Evolutionary conservation across 495 filamentous ascomycete species (phyloP), one percentile per base, ranked within the genome.

Genomic region (Daldinia caldariorum): DNA sequence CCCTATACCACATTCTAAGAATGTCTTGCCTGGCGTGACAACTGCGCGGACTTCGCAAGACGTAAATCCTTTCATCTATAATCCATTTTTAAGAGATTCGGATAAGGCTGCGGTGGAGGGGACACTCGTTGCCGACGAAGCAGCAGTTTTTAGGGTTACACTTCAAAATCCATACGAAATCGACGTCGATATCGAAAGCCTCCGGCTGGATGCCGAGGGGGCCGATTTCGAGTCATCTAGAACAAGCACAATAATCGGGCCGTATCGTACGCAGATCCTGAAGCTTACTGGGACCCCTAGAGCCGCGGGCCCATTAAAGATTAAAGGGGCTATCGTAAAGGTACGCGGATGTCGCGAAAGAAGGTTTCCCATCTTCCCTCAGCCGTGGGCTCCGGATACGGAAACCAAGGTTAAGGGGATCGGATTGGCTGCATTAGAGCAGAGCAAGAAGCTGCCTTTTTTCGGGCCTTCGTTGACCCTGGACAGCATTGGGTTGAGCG

Each of bases 81-180:
- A 97, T 71, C 91, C 94, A 0, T 97, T 96, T 68, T 74, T 91
- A 47, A 93, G 92, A 77, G 81, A 87, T 58, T 83, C 85, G 1
- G 88, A 88, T 58, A 76, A 82, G 26, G 77, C 77, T 7, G 79
- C 83, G 16, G 80, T 86, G 12, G 90, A 95, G 66, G 81, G 83
- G 64, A 81, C 93, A 13, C 81, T 97, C 51, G 89, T 97, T 62
- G 87, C 92, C 4, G 89, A 89, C 31, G 94, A 98, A 76, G 77
- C 83, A 69, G 89, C 90, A 3, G 85, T 84, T 3, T 97, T 97
- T 77, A 85, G 83, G 73, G 84, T 98, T 32, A 92, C 89, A 7
- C 83, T 99, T 4, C 96, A 98, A 73, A 99, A 99, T 72, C 92
- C 93, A 1, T 97, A 92, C 75, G 94, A 97, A 58, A 91, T 97